Conservation (phyloP, 2,329 filamentous ascomycete species). For the Diplocarpon rosae region DNA sequence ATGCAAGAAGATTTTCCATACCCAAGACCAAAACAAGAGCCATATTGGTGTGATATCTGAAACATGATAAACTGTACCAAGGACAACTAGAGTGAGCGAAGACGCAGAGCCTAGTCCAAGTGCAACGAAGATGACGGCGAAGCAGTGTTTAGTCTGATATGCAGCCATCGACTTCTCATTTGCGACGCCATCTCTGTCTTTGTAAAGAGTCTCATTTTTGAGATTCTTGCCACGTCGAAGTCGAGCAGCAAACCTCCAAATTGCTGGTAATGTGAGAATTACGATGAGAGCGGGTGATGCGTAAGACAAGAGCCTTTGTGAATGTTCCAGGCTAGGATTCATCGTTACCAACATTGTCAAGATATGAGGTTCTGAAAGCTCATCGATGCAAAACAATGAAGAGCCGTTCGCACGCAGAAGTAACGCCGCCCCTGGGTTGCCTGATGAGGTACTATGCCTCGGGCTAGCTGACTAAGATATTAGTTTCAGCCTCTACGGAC, state of each 20-base stretch:
- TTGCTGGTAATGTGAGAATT: conserved; percentile 15
- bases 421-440: background rate
- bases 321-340: conserved; percentile 1
- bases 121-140: conserved; percentile 39
- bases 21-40: conserved; percentile 50
- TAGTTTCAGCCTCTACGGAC: background rate
- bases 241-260: conserved; percentile 14
- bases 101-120: conserved; percentile 40
- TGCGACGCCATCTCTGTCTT: conserved; percentile 57
- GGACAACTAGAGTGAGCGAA: conserved; percentile 43
- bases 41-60: conserved; percentile 38
- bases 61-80: conserved; percentile 33
- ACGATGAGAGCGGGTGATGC: background rate
- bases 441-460: background rate
- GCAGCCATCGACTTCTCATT: conserved; percentile 48
- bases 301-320: background rate
- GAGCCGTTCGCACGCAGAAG: background rate
- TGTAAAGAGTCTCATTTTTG: conserved; percentile 34
- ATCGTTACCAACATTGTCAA: background rate
- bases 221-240: conserved; percentile 9
- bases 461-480: background rate
- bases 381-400: background rate
- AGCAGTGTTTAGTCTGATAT: conserved; percentile 50
- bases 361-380: conserved; percentile 1
- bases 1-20: conserved; percentile 30